Evolutionary conservation across 805 yeast species (phyloP), one percentile per base, ranked within the genome.

Genomic region (Candida dajiaensis): DNA sequence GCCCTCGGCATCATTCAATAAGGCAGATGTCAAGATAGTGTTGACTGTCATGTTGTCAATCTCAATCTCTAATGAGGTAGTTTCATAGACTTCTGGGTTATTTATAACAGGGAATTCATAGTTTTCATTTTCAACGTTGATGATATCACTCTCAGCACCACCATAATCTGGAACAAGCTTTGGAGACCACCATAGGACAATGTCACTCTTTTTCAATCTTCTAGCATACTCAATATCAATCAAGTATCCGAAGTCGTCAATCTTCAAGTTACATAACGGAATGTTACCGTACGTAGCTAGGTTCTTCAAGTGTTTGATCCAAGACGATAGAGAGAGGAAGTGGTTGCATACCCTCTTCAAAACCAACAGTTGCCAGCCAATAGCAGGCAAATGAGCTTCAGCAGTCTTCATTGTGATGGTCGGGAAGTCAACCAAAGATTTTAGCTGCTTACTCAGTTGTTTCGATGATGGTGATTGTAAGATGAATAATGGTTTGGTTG

Each of bases 121-220:
- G 31, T 81, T 83, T 48, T 80, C 85, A 52, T 71, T 64, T 47
- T 80, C 80, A 20, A 71, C 68, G 26, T 49, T 44, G 20, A 70
- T 52, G 10, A 68, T 70, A 56, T 85, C 94, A 55, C 74, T 77
- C 61, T 89, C 90, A 38, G 69, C 59, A 1, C 96, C 96, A 26
- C 96, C 97, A 57, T 78, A 83, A 58, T 89, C 97, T 0, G 97
- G 92, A 40, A 76, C 65, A 1, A 92, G 85, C 16, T 73, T 72
- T 4, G 82, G 78, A 0, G 96, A 86, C 98, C 99, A 94, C 98
- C 99, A 94, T 26, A 95, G 68, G 6, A 92, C 83, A 37, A 86
- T 77, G 49, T 81, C 78, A 41, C 78, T 77, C 41, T 79, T 73
- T 18, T 70, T 70, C 46, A 94, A 72, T 43, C 81, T 73, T 57